Conservation (phyloP, 108 stramenopile species). For the Stephanodiscus minutulus region DNA sequence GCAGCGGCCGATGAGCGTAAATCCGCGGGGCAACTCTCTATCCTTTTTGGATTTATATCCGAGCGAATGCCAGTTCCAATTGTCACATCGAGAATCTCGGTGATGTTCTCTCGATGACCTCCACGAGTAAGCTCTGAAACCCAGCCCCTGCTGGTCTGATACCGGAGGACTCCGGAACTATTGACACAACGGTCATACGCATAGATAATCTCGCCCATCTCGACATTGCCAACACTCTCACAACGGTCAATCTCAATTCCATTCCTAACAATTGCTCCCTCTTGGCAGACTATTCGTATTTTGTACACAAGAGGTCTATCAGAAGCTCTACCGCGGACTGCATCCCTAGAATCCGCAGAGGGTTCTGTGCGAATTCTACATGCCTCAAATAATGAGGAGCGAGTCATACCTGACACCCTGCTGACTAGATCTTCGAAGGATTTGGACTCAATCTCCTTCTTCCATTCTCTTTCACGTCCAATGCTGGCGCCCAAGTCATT, state of each 20-base stretch:
- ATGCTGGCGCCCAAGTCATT: slow-evolving; percentile 56
- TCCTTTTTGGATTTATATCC: slow-evolving; percentile 44
- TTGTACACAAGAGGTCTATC: slow-evolving; percentile 54
- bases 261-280: slow-evolving; percentile 90
- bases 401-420: slow-evolving; percentile 57
- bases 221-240: slow-evolving; percentile 80
- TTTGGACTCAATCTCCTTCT: slow-evolving; percentile 62
- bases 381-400: slow-evolving; percentile 71
- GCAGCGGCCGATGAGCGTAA: slow-evolving; percentile 64
- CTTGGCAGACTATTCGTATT: slow-evolving; percentile 84
- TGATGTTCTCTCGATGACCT: slow-evolving; percentile 91
- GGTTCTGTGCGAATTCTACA: slow-evolving; percentile 71
- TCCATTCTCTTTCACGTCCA: slow-evolving; percentile 72
- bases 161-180: slow-evolving; percentile 88
- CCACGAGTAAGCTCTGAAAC: slow-evolving; percentile 87
- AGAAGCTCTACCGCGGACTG: slow-evolving; percentile 30
- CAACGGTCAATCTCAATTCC: slow-evolving; percentile 92
- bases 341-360: slow-evolving; percentile 59
- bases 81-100: slow-evolving; percentile 81
- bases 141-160: slow-evolving; percentile 88
- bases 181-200: slow-evolving; percentile 88
- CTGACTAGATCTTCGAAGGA: slow-evolving; percentile 54
- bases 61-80: slow-evolving; percentile 3
- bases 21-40: slow-evolving; percentile 74
- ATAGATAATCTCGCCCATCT: slow-evolving; percentile 84